These are phyloP conservation scores for Globisporangium emineosum DNA, from an alignment of 352 stramenopile genomes.

Conservation along the genomic window DNA sequence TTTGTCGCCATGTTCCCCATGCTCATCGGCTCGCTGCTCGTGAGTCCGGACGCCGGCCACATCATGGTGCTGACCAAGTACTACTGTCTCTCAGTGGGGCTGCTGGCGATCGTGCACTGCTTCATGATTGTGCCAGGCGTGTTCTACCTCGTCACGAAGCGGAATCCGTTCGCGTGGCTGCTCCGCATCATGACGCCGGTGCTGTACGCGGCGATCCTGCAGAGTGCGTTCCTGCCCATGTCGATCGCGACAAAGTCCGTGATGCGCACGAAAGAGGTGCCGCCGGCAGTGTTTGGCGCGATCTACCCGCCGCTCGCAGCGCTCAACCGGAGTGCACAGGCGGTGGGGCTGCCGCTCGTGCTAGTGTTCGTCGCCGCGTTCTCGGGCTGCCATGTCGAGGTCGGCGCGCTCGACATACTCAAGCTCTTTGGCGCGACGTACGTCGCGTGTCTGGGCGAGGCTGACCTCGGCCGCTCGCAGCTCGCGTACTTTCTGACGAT, in stretches of 20 bases:
- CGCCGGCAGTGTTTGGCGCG: constrained; percentile 46
- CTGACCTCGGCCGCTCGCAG: constrained; percentile 30
- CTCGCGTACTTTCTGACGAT: constrained; percentile 60
- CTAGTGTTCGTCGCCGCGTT: constrained; percentile 52
- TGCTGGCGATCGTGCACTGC: constrained; percentile 33
- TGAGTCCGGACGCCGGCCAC: constrained; percentile 26
- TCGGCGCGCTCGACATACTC: constrained; percentile 29
- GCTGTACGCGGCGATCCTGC: constrained; percentile 44
- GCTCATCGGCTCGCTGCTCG: constrained; percentile 39
- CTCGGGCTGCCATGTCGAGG: constrained; percentile 38
- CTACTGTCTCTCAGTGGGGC: constrained; percentile 32
- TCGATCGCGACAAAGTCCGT: constrained; percentile 57
- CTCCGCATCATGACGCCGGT: constrained; percentile 37
- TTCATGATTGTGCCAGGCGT: constrained; percentile 41
- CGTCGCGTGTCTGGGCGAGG: constrained; percentile 47
- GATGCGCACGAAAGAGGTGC: constrained; percentile 45
- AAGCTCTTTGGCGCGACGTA: constrained; percentile 47
- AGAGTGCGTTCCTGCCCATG: constrained; percentile 45
- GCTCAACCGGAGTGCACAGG: constrained; percentile 48
- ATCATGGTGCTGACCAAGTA: constrained; percentile 38
- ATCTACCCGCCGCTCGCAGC: constrained; percentile 58
- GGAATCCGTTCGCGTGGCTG: constrained; percentile 59
- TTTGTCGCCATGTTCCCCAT: constrained; percentile 49
- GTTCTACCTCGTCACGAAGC: constrained; percentile 47
- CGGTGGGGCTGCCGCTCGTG: constrained; percentile 37